Percentiles rank a stretch among this genome's conserved stretches.
Evolutionary conservation across 768 basidiomycete genomes (phyloP).

Genomic region (Pulveroboletus frians): DNA sequence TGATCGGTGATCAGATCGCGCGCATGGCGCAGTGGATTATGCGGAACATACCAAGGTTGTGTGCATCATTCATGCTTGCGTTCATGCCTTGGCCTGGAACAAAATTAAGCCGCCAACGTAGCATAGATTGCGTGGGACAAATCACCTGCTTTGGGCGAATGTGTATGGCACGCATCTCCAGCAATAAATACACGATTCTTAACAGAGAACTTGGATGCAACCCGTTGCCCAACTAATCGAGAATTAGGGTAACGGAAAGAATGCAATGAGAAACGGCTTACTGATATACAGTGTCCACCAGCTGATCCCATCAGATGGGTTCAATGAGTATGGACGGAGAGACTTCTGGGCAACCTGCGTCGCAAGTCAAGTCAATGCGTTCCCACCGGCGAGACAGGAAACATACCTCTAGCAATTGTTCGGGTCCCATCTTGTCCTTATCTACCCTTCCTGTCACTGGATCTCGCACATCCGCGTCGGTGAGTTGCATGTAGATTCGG

Average conservation of each 20-base stretch:
- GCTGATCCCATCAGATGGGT: slow-evolving; percentile 29
- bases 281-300: slow-evolving; percentile 53
- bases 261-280: slow-evolving; percentile 17
- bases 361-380: not conserved
- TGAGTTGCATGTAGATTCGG: slow-evolving; percentile 49
- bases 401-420: slow-evolving; percentile 37
- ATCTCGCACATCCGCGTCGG: slow-evolving; percentile 35
- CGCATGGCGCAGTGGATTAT: not conserved
- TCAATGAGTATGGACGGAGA: slow-evolving; percentile 37
- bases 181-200: slow-evolving; percentile 51
- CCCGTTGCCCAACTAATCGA: slow-evolving; percentile 47
- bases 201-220: slow-evolving; percentile 46
- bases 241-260: not conserved
- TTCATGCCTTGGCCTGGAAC: slow-evolving; percentile 48
- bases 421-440: slow-evolving; percentile 34
- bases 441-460: slow-evolving; percentile 38
- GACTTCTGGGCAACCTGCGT: slow-evolving; percentile 36
- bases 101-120: slow-evolving; percentile 12
- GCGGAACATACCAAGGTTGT: slow-evolving; percentile 41
- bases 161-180: slow-evolving; percentile 50
- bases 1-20: not conserved
- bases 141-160: slow-evolving; percentile 40
- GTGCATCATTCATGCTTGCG: slow-evolving; percentile 49
- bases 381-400: not conserved
- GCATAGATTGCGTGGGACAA: not conserved